phyloP scores from a whole-genome alignment of 495 filamentous ascomycete species.

The Chaetomium fimeti region DNA sequence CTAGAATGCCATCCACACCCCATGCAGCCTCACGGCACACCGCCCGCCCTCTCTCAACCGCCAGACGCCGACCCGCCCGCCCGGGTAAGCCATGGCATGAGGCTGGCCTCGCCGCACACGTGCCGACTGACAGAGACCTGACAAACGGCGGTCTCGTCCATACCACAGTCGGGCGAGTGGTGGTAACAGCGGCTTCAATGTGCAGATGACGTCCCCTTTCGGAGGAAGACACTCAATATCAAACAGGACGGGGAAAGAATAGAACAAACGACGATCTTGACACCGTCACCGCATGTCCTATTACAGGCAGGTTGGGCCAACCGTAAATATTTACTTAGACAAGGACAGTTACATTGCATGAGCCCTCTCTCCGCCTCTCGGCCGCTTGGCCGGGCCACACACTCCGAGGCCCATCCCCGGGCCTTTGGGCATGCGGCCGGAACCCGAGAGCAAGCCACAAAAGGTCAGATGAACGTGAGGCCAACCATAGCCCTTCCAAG shows the following conservation, averaged over 20 bases:
- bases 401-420: background rate
- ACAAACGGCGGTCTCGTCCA: constrained; percentile 3
- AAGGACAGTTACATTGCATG: background rate
- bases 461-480: background rate
- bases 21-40: constrained; percentile 4
- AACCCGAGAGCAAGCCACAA: background rate
- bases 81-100: constrained; percentile 6
- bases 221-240: background rate
- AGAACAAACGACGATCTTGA: background rate
- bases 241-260: background rate
- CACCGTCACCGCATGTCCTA: background rate
- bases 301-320: background rate
- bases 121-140: constrained; percentile 1
- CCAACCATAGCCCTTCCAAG: background rate
- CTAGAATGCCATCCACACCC: background rate
- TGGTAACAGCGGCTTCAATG: background rate
- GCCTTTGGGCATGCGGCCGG: background rate
- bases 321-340: background rate
- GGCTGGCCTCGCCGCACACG: background rate
- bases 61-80: constrained; percentile 5
- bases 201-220: background rate
- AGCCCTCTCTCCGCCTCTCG: background rate
- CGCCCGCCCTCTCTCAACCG: background rate
- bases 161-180: too few species aligned
- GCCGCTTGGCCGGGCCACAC: background rate